Base-by-base conservation (phyloP, 306 rosid genomes). In the Quillaja saponaria region DNA sequence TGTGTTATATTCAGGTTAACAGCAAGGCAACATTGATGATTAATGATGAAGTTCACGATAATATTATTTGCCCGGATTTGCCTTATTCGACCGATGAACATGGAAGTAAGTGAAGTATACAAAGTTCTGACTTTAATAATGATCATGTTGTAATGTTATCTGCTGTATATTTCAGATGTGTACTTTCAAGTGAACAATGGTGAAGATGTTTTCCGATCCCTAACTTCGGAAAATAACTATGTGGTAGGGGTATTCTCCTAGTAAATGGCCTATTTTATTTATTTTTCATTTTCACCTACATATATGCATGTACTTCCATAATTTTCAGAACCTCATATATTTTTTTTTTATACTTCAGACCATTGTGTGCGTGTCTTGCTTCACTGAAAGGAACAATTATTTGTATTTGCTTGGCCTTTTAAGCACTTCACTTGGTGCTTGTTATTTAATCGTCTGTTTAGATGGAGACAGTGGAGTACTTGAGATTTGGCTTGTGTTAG, bases 41-140 rank as follows among this genome's bases (percentile, higher is more conserved):
- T 52, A 58, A 76, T 13, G 86, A 89, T 12, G 95, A 88, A 71
- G 81, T 78, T 76, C 83, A 85, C 68, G 95, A 89, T 59, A 86
- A 89, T 75, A 72, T 83, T 67, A 69, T 92, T 69, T 89, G 87
- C 95, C 99, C 99, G 3, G 96, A 92, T 64, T 76, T 92, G 82
- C 95, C 96, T 58, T 89, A 89, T 76, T 82, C 89, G 79, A 84
- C 88, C 60, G 99, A 92, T 79, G 94, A 89, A 61, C 90, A 76
- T 76, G 99, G 96, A 83, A 86, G 96, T 92, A 80, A 81, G 98
- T 81, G 78, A 58, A 28, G 71, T 54, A 46, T 66, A 61, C 52
- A 52, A 66, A 75, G 49, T 55, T 70, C n/a, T 15, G 56, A 14
- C 73, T 45, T 57, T 72, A 64, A 13, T 33, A 41, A 11, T 53